Conservation (phyloP, 1,284 basidiomycete genomes). For the Abortiporus biennis region DNA sequence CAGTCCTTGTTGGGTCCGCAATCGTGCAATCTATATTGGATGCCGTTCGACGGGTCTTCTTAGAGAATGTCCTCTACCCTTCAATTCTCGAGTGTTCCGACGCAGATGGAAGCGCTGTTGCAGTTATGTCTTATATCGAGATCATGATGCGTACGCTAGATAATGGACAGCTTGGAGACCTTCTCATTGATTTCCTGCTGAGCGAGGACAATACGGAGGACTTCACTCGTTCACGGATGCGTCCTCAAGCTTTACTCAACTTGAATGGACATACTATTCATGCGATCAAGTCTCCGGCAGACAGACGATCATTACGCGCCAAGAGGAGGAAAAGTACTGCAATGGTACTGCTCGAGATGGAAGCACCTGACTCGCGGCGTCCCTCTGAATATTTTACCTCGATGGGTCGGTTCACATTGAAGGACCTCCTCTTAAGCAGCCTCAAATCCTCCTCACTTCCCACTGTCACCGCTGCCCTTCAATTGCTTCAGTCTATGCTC, state of each 20-base stretch:
- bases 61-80: conserved; percentile 92
- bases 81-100: conserved; percentile 93
- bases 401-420: conserved; percentile 83
- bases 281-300: conserved; percentile 22
- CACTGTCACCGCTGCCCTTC: conserved; percentile 70
- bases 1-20: conserved; percentile 63
- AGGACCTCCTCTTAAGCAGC: conserved; percentile 80
- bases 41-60: conserved; percentile 80
- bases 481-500: conserved; percentile 74
- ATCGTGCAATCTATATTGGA: conserved; percentile 80
- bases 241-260: conserved; percentile 41
- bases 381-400: conserved; percentile 80
- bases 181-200: conserved; percentile 75
- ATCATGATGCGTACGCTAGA: conserved; percentile 77
- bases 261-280: too few relatives aligned
- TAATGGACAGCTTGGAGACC: conserved; percentile 60
- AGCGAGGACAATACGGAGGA: conserved; percentile 75
- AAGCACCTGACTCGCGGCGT: conserved; percentile 63
- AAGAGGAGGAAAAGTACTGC: conserved; percentile 75
- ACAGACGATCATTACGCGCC: conserved; percentile 37
- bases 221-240: conserved; percentile 36
- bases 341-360: conserved; percentile 79
- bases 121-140: conserved; percentile 96
- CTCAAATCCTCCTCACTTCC: conserved; percentile 60
- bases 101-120: conserved; percentile 88